These are phyloP conservation scores for Actinomortierella wolfii DNA, from an alignment of 371 early-diverging fungal genomes.

Conservation along the genomic window DNA sequence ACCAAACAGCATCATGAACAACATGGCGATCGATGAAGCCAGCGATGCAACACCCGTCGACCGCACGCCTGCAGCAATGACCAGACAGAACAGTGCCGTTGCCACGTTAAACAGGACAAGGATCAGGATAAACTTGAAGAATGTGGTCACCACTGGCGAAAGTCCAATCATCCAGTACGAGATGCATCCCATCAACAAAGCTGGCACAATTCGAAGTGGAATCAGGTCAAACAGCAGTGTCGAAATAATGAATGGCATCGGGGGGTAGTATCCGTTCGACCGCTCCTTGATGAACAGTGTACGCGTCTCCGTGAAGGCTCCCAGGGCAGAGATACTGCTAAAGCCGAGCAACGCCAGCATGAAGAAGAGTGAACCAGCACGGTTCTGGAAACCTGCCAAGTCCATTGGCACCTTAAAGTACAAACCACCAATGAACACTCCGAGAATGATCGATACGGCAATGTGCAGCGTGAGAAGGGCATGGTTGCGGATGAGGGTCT, in stretches of 20 bases:
- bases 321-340: conserved; percentile 53
- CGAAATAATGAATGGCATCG: conserved; percentile 64
- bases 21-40: conserved; percentile 47
- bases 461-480: conserved; percentile 32
- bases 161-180: conserved; percentile 64
- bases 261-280: conserved; percentile 62
- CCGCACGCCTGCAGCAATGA: conserved; percentile 52
- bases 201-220: conserved; percentile 54
- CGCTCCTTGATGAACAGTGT: conserved; percentile 65
- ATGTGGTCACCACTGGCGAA: conserved; percentile 46
- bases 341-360: conserved; percentile 52
- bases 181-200: conserved; percentile 53
- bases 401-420: conserved; percentile 43
- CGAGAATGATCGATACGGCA: conserved; percentile 23
- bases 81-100: conserved; percentile 55
- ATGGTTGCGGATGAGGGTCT: conserved; percentile 33
- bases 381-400: conserved; percentile 57
- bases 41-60: conserved; percentile 38
- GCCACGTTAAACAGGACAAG: conserved; percentile 57
- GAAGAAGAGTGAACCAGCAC: conserved; percentile 66
- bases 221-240: conserved; percentile 49
- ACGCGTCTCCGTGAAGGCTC: conserved; percentile 58
- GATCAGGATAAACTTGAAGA: conserved; percentile 49
- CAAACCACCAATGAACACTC: conserved; percentile 48
- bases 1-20: conserved; percentile 54